These are phyloP conservation scores for Aspergillus pseudoterreus DNA, from an alignment of 2,329 filamentous ascomycete genomes.

Conservation along the genomic window DNA sequence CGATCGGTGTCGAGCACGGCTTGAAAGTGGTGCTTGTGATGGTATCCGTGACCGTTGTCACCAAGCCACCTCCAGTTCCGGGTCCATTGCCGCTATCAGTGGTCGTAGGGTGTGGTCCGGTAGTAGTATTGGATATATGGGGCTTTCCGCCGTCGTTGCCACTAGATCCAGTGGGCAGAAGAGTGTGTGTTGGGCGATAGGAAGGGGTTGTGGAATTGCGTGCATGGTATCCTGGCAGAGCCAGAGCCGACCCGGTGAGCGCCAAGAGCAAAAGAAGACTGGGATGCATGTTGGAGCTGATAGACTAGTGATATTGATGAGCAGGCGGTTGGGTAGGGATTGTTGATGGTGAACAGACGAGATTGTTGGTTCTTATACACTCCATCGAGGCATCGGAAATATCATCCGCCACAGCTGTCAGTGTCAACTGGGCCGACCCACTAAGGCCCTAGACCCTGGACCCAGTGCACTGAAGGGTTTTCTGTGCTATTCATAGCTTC, in stretches of 20 bases:
- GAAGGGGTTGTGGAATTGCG: constrained; percentile 5
- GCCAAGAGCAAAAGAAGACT: constrained; percentile 12
- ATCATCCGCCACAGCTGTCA: too few relatives aligned
- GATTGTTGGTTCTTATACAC: too few relatives aligned
- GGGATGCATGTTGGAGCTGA: background rate
- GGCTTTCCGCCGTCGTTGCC: constrained; percentile 4
- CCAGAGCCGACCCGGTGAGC: constrained; percentile 18
- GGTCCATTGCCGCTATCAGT: background rate
- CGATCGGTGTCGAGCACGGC: constrained; percentile 32
- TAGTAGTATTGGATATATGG: background rate
- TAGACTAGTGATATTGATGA: background rate
- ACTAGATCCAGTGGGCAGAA: constrained; percentile 7
- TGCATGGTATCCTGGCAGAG: constrained; percentile 13
- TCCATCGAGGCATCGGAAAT: too few relatives aligned
- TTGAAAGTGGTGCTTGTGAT: constrained; percentile 30
- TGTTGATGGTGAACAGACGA: too few relatives aligned
- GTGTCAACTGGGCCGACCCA: too few relatives aligned
- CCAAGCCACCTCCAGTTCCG: background rate
- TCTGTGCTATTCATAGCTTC: too few relatives aligned
- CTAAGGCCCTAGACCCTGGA: too few relatives aligned
- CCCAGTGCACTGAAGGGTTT: too few relatives aligned
- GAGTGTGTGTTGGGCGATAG: constrained; percentile 4
- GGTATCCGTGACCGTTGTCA: constrained; percentile 22
- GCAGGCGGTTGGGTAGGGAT: background rate
- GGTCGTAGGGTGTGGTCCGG: background rate